Evolutionary conservation across 2,329 filamentous ascomycete genomes (phyloP), one percentile per base, ranked within the genome.

Genomic region (Mycocentrospora acerina): DNA sequence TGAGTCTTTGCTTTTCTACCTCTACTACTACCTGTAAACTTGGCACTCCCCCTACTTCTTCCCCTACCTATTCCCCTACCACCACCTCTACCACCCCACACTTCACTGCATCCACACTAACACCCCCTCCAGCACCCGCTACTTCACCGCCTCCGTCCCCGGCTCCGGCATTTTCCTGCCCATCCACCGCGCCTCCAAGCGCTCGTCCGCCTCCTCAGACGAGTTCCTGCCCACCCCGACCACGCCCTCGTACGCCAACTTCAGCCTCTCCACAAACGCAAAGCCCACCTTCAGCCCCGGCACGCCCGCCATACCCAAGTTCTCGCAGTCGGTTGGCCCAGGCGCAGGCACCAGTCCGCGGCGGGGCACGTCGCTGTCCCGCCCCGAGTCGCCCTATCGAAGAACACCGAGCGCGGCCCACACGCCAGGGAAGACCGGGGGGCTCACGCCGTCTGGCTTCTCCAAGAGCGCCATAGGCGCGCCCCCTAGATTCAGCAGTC

Each of bases 141-240:
- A 98, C 70, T 98, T 98, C 66, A 77, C 75, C 24, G 95, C 93
- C 9, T 78, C 78, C 3, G 71, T 84, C 15, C 80, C 88, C 1
- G 89, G 89, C 46, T 83, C 93, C 2, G 93, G 93, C 44, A 97
- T 98, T 59, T 98, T 98, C 64, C 78, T 98, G 11, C 93, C 93
- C 3, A 73, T 93, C 12, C 81, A 84, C 64, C 93, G 94, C 66
- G 88, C 88, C 24, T 77, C 79, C 60, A 86, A 80, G 67, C 84
- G 81, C 61, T 80, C 79, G 33, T 81, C 79, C 27, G 75, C 74
- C 19, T 73, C 79, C 25, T 71, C 71, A 24, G 74, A 72, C 34
- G 72, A 77, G 6, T 78, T 79, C 48, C 80, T 85, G 7, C 73
- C 79, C 37, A 90, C 86, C 2, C 86, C 90, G 4, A 81, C 80